These are phyloP conservation scores for Tripidium arundinaceum DNA, from an alignment of 202 grass and related monocot species.

Conservation along the genomic window DNA sequence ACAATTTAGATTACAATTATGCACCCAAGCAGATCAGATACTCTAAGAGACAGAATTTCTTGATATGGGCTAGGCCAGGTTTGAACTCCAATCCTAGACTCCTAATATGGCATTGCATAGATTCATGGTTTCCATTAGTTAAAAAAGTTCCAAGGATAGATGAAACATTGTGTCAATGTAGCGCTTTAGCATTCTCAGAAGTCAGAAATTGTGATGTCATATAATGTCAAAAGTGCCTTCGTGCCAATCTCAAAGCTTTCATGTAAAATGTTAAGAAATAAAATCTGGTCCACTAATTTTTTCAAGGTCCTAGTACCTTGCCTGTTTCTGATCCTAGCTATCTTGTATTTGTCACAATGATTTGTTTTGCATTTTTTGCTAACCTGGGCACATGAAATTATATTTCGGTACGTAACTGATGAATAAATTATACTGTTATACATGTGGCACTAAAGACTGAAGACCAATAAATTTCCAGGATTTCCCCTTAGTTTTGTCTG, in stretches of 20 bases:
- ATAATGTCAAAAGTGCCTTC: conserved; percentile 5
- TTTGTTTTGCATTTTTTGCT: conserved; percentile 4
- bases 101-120: too few species aligned
- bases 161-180: conserved; percentile 1
- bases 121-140: too few species aligned
- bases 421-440: not conserved
- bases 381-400: not conserved
- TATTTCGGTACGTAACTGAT: not conserved
- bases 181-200: not conserved
- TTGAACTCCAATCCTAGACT: not conserved
- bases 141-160: too few species aligned
- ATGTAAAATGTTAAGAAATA: not conserved
- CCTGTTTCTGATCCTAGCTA: not conserved
- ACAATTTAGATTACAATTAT: too few species aligned
- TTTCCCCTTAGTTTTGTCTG: not conserved
- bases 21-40: too few species aligned
- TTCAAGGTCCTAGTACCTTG: not conserved
- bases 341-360: too few species aligned
- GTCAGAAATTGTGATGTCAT: not conserved
- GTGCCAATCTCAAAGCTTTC: conserved; percentile 2
- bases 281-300: not conserved
- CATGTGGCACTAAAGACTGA: not conserved
- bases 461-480: not conserved
- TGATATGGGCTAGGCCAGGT: not conserved
- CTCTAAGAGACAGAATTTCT: too few species aligned